Evolutionary conservation across 768 basidiomycete genomes (phyloP).

Genomic region (Paxillus rubicundulus): DNA sequence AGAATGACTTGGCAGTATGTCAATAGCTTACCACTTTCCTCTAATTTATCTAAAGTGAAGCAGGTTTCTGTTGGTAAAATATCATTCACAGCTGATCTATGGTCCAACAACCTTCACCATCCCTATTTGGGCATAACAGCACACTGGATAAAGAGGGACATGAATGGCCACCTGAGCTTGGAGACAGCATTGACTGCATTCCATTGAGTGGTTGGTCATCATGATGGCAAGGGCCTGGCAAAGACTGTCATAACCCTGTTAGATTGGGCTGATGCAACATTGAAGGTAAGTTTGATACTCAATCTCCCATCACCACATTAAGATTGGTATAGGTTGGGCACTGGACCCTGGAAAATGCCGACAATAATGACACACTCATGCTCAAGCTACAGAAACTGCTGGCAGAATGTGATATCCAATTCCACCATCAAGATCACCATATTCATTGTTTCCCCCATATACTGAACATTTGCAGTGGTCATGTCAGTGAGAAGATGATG

Average conservation of each 20-base stretch:
- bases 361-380: constrained; percentile 14
- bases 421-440: constrained; percentile 5
- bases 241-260: background rate
- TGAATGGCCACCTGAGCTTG: background rate
- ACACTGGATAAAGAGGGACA: constrained; percentile 22
- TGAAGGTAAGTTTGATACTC: constrained; percentile 1
- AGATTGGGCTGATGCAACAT: background rate
- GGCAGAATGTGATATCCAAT: background rate
- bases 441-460: constrained; percentile 19
- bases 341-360: constrained; percentile 11
- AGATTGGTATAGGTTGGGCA: background rate
- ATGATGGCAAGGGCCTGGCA: constrained; percentile 7
- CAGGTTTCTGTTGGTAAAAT: constrained; percentile 6
- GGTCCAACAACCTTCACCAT: constrained; percentile 26
- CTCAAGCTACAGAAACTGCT: background rate
- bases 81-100: constrained; percentile 35
- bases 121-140: constrained; percentile 33
- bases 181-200: constrained; percentile 14
- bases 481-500: background rate
- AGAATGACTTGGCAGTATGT: constrained; percentile 23
- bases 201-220: constrained; percentile 6
- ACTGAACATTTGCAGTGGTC: constrained; percentile 9
- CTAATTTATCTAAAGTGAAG: too few species aligned
- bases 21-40: too few species aligned
- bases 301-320: too few species aligned